A percentile compares a stretch with the other conserved stretches of the same genome.
phyloP scores from a whole-genome alignment of 768 basidiomycete genomes.

The Hericium erinaceus region DNA sequence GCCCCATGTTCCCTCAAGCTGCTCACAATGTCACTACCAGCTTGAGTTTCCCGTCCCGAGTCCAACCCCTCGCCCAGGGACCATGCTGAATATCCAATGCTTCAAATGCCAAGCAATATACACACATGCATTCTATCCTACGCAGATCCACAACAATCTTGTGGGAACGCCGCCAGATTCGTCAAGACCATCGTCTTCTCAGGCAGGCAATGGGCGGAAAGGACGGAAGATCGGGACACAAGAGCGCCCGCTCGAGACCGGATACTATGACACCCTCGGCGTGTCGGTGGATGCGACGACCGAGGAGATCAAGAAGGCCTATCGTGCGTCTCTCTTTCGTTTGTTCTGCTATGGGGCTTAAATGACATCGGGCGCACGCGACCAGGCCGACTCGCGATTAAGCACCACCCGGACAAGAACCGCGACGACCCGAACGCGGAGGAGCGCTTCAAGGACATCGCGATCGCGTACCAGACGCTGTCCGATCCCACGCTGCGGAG shows the following conservation, averaged over 20 bases:
- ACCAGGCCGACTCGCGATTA: constrained; percentile 75
- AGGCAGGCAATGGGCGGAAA: constrained; percentile 25
- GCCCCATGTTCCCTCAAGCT: constrained; percentile 59
- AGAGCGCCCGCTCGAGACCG: constrained; percentile 79
- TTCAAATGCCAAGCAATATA: constrained; percentile 54
- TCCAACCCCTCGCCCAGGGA: constrained; percentile 44
- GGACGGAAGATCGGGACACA: constrained; percentile 83
- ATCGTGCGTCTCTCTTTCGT: constrained; percentile 41
- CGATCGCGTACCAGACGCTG: constrained; percentile 82
- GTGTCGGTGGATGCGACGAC: constrained; percentile 64
- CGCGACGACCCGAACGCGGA: constrained; percentile 78
- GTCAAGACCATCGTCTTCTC: constrained; percentile 7
- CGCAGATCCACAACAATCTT: constrained; percentile 35
- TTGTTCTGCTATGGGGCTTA: not conserved
- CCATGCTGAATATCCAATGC: constrained; percentile 60
- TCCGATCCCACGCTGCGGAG: constrained; percentile 66
- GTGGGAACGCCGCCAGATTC: constrained; percentile 1
- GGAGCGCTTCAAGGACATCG: constrained; percentile 85
- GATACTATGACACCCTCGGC: constrained; percentile 84
- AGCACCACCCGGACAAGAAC: constrained; percentile 90
- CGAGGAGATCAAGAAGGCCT: constrained; percentile 88
- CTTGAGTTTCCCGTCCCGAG: constrained; percentile 65
- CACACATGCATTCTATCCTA: constrained; percentile 58
- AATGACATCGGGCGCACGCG: not conserved
- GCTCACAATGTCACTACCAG: constrained; percentile 41